phyloP scores from a whole-genome alignment of 306 rosid genomes.

The Arachis hypogaea region DNA sequence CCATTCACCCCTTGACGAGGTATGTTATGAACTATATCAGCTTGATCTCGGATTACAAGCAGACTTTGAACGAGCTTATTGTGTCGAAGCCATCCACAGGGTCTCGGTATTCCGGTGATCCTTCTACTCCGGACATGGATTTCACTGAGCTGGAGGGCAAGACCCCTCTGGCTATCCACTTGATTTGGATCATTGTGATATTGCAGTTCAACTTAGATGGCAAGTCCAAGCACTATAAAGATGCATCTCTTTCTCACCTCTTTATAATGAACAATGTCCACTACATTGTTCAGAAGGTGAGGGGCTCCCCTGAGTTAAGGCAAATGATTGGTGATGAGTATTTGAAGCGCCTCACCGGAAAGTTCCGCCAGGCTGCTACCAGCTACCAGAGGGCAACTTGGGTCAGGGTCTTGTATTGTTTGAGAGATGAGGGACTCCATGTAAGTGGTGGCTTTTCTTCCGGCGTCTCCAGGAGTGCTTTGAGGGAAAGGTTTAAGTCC shows the following conservation, averaged over 20 bases:
- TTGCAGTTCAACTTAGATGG: constrained; percentile 93
- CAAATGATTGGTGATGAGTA: constrained; percentile 92
- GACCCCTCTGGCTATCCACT: constrained; percentile 81
- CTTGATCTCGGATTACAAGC: constrained; percentile 89
- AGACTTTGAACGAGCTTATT: constrained; percentile 77
- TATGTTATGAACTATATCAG: constrained; percentile 96
- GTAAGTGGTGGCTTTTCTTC: constrained; percentile 90
- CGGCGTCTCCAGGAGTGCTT: constrained; percentile 85
- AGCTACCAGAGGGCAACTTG: constrained; percentile 96
- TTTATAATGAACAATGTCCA: constrained; percentile 98
- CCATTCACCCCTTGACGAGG: constrained; percentile 94
- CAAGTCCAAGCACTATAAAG: constrained; percentile 89
- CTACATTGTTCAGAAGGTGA: constrained; percentile 93
- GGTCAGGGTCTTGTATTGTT: constrained; percentile 85
- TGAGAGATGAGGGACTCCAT: constrained; percentile 92
- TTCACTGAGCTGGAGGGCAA: constrained; percentile 80
- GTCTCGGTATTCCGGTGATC: constrained; percentile 76
- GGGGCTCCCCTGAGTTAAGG: constrained; percentile 84
- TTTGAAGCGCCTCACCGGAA: constrained; percentile 80
- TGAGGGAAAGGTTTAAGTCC: constrained; percentile 94
- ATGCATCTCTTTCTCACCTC: constrained; percentile 69
- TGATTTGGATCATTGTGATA: constrained; percentile 95
- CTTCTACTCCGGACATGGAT: constrained; percentile 89
- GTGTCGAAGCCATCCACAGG: constrained; percentile 94
- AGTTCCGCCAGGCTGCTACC: constrained; percentile 84